phyloP scores from a whole-genome alignment of 2,329 filamentous ascomycete genomes.

The Penicillium sp. region DNA sequence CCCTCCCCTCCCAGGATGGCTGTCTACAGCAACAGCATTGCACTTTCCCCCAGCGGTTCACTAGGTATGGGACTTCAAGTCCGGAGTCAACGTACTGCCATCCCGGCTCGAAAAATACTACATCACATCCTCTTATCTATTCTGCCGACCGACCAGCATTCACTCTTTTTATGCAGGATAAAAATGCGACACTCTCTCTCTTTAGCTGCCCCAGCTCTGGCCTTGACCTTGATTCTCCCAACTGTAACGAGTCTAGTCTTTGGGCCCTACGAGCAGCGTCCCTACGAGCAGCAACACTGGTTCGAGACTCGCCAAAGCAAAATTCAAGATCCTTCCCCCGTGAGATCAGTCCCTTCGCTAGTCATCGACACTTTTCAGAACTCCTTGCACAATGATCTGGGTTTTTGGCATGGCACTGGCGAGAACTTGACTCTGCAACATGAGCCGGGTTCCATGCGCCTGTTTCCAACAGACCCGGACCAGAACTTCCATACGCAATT shows the following conservation, averaged over 20 bases:
- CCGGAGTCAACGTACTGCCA: neutral
- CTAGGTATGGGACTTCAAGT: neutral
- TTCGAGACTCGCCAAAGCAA: conserved; percentile 18
- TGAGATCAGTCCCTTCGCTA: conserved; percentile 20
- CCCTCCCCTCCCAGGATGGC: neutral
- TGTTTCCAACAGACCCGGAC: conserved; percentile 64
- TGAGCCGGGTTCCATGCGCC: conserved; percentile 56
- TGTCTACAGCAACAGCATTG: neutral
- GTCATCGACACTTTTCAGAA: conserved; percentile 66
- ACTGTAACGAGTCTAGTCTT: conserved; percentile 9
- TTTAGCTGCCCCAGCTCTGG: neutral
- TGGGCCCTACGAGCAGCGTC: conserved; percentile 6
- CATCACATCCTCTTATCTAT: neutral
- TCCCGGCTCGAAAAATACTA: neutral
- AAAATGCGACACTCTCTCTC: conserved; percentile 2
- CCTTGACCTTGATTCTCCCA: conserved; percentile 9
- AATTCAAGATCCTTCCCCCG: conserved; percentile 1
- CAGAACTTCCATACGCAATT: conserved; percentile 65
- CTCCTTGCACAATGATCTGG: conserved; percentile 60
- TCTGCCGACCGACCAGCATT: neutral
- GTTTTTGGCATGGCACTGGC: conserved; percentile 68
- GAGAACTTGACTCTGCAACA: conserved; percentile 61
- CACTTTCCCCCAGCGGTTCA: neutral
- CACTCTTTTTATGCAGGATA: neutral
- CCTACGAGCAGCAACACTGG: conserved; percentile 18